phyloP scores from a whole-genome alignment of 1,284 basidiomycete genomes.

The Sphaerobolus stellatus region DNA sequence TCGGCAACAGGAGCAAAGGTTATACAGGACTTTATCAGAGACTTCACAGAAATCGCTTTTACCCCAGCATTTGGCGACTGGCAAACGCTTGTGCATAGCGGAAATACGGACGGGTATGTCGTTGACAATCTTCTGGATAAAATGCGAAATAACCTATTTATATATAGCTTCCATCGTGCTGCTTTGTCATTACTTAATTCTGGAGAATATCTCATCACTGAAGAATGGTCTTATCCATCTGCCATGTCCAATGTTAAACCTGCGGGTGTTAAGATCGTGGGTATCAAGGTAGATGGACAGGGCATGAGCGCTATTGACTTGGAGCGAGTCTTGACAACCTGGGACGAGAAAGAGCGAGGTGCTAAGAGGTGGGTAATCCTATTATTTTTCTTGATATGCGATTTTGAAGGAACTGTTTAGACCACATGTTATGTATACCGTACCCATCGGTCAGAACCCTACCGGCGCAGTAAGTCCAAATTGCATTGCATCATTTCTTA shows the following conservation, averaged over 20 bases:
- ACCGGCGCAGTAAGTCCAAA: constrained; percentile 59
- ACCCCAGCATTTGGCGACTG: constrained; percentile 71
- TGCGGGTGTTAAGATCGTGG: constrained; percentile 49
- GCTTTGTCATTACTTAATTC: constrained; percentile 63
- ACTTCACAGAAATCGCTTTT: constrained; percentile 64
- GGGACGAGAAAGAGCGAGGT: constrained; percentile 61
- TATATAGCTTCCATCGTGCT: constrained; percentile 43
- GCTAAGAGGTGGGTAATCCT: constrained; percentile 44
- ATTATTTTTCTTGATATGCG: neutral
- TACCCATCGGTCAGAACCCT: constrained; percentile 79
- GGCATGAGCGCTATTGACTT: constrained; percentile 68
- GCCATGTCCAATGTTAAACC: constrained; percentile 45
- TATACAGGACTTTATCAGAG: constrained; percentile 52
- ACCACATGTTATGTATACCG: constrained; percentile 74
- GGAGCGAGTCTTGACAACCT: constrained; percentile 58
- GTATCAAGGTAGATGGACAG: constrained; percentile 70
- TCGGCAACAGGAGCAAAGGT: constrained; percentile 50
- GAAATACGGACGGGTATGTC: constrained; percentile 72
- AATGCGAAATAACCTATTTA: neutral
- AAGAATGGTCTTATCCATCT: constrained; percentile 72
- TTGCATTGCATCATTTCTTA: constrained; percentile 2
- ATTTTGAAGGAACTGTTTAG: constrained; percentile 33
- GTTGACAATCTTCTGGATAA: neutral
- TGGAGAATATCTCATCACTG: constrained; percentile 70
- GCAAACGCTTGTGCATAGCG: constrained; percentile 61